phyloP scores from a whole-genome alignment of 208 protist species.

The Trichomonas tenax region DNA sequence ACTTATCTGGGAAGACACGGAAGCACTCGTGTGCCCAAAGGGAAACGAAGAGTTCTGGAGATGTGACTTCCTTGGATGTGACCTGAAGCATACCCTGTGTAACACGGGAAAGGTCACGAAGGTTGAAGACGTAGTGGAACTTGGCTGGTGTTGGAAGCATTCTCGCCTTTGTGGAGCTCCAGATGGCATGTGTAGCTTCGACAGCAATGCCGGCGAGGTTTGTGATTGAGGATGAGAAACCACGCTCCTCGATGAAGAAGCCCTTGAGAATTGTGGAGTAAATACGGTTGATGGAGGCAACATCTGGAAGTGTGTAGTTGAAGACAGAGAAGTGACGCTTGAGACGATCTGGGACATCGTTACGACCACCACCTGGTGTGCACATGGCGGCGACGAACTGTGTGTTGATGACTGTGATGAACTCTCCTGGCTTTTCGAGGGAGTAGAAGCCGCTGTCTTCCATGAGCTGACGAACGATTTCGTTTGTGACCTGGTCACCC shows the following conservation, averaged over 20 bases:
- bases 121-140: constrained; percentile 95
- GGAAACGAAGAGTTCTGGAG: constrained; percentile 58
- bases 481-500: constrained; percentile 60
- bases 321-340: constrained; percentile 81
- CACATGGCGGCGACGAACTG: constrained; percentile 85
- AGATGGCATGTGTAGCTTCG: constrained; percentile 44
- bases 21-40: constrained; percentile 89
- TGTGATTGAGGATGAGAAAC: constrained; percentile 25
- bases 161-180: constrained; percentile 45
- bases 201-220: constrained; percentile 30
- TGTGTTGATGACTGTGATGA: constrained; percentile 71
- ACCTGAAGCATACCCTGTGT: constrained; percentile 76
- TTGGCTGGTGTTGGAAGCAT: constrained; percentile 88
- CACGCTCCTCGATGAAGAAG: constrained; percentile 30
- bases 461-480: constrained; percentile 63
- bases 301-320: constrained; percentile 79
- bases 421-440: constrained; percentile 65
- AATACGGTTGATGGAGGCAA: constrained; percentile 72
- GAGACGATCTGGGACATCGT: constrained; percentile 87
- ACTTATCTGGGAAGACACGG: constrained; percentile 83
- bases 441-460: constrained; percentile 57
- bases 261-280: constrained; percentile 46
- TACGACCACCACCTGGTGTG: constrained; percentile 84
- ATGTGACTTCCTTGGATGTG: constrained; percentile 56
- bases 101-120: constrained; percentile 80